Evolutionary conservation across 257 asterid genomes (phyloP), one percentile per base, ranked within the genome.

Genomic region (Solanum stenotomum): DNA sequence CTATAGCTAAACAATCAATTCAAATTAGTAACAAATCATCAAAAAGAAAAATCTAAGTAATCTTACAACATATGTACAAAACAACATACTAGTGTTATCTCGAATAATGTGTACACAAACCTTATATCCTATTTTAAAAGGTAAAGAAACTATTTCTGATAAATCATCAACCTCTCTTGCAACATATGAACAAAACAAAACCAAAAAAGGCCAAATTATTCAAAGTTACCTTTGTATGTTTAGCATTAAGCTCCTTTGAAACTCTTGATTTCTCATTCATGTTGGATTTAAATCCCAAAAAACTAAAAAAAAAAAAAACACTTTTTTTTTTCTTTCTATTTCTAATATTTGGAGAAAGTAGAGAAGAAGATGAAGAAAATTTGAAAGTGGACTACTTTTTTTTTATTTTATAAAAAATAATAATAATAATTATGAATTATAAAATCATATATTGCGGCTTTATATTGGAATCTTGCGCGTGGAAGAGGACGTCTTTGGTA

Each of bases 181-280:
- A 65, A 25, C 52, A 38, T 2, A 83, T 25, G 25, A 35, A 14
- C 38, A 7, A 15, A 29, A 46, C 6, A 68, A 34, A 44, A 6
- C 16, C 5, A 8, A 14, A 42, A 40, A 22, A 37, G 23, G 79
- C 22, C 12, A 70, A 37, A 38, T 4, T 35, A 38, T 4, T 35
- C 3, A 75, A 86, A 16, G 1, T 23, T 86, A 91, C 92, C 93
- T 91, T 91, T 8, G 61, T 33, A 89, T 91, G 93, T 83, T 87
- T 91, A 61, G 90, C 90, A 87, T 89, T 89, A 84, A 91, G 93
- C 89, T 87, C 90, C 31, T 89, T 91, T 78, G 93, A 90, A 22
- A 91, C 90, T 18, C 84, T 46, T 31, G 93, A 91, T 85, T 91
- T 91, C 49, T 87, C 90, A 67, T 90, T 91, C 93, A 91, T 91